Evolutionary conservation across 2,329 filamentous ascomycete species (phyloP).

Genomic region (Aspergillus sp.): DNA sequence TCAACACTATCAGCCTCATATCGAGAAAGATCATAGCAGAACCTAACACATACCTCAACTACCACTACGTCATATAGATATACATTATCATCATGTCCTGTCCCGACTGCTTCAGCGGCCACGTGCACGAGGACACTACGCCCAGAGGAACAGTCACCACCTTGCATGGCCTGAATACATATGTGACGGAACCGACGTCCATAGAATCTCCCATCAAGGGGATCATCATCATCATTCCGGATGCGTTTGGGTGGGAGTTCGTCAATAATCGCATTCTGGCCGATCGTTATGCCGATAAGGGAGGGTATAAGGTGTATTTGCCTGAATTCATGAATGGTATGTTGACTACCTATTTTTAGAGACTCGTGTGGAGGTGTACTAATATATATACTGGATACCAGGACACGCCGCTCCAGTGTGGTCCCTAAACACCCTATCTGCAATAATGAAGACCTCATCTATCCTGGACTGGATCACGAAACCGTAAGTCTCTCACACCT

Average conservation of each 20-base stretch:
- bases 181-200: constrained; percentile 45
- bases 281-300: constrained; percentile 57
- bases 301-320: constrained; percentile 54
- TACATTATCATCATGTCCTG: constrained; percentile 27
- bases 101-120: constrained; percentile 51
- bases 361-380: not conserved
- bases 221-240: constrained; percentile 57
- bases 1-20: too few species aligned
- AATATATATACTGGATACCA: not conserved
- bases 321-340: constrained; percentile 60
- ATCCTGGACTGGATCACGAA: constrained; percentile 21
- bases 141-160: constrained; percentile 50
- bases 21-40: too few species aligned
- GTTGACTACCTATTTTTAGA: not conserved
- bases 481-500: constrained; percentile 16
- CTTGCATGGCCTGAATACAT: constrained; percentile 54
- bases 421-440: constrained; percentile 9
- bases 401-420: constrained; percentile 21
- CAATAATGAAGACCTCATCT: constrained; percentile 9
- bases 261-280: constrained; percentile 57
- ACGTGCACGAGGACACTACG: constrained; percentile 44
- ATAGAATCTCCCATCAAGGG: constrained; percentile 38
- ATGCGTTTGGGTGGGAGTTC: constrained; percentile 59
- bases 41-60: too few species aligned
- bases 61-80: too few species aligned